These are phyloP conservation scores for Ailanthus altissimus DNA, from an alignment of 345 rosid genomes.

Conservation along the genomic window DNA sequence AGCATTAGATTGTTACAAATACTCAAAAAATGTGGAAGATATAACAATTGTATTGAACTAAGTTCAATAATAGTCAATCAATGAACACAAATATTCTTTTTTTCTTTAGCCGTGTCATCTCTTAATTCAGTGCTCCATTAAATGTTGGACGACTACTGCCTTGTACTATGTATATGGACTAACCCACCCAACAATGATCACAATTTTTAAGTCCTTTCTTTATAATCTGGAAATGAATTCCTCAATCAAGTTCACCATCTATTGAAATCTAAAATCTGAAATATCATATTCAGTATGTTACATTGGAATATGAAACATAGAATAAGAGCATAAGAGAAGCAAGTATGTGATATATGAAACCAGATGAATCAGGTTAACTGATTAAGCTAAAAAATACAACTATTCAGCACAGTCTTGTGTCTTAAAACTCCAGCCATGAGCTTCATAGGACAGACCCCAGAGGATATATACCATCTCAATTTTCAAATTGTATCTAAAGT, in stretches of 20 bases:
- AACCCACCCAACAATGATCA: neutral
- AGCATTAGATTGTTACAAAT: too few relatives aligned
- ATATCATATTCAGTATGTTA: neutral
- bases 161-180: neutral
- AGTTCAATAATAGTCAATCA: neutral
- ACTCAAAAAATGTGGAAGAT: too few relatives aligned
- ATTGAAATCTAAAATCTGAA: neutral
- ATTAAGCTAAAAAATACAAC: neutral
- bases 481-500: neutral
- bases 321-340: neutral
- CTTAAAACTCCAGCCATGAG: neutral
- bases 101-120: neutral
- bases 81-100: neutral
- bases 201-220: neutral
- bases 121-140: neutral
- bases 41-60: too few relatives aligned
- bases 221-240: neutral
- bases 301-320: neutral
- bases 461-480: neutral
- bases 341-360: neutral
- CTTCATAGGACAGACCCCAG: neutral
- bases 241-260: neutral
- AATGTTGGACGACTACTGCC: neutral
- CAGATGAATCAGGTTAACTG: neutral
- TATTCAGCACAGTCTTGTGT: neutral